A percentile compares a stretch with the other conserved stretches of the same genome.
phyloP scores from a whole-genome alignment of 1,284 basidiomycete species.

The Sporisorium iseilematis-ciliati region DNA sequence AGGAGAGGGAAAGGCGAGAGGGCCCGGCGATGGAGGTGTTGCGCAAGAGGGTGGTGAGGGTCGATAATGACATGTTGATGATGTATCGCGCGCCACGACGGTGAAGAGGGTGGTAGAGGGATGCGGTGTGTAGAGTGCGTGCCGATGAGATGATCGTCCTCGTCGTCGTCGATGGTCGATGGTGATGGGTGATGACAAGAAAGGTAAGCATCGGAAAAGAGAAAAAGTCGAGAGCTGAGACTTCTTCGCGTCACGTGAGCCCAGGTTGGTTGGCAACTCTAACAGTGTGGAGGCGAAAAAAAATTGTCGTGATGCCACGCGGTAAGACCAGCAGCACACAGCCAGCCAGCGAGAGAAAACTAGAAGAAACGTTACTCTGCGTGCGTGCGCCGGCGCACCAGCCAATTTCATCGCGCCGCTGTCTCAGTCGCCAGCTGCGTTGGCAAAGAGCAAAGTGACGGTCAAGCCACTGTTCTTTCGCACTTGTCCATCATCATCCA shows the following conservation, averaged over 20 bases:
- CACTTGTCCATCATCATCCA: not conserved
- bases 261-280: not conserved
- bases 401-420: not conserved
- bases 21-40: conserved; percentile 27
- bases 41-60: conserved; percentile 27
- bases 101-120: not conserved
- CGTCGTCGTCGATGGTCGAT: not conserved
- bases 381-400: conserved; percentile 6
- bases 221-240: conserved; percentile 1
- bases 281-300: not conserved
- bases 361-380: not conserved
- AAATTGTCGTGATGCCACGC: conserved; percentile 3
- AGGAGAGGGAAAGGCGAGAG: conserved; percentile 17
- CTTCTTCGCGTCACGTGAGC: conserved; percentile 9
- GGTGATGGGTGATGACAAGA: not conserved
- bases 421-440: not conserved
- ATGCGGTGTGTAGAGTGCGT: too few species aligned
- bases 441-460: not conserved
- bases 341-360: conserved; percentile 1
- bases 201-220: not conserved
- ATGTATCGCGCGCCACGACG: not conserved
- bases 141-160: not conserved
- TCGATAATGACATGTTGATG: conserved; percentile 17
- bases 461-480: not conserved
- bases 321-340: not conserved